A percentile compares a stretch with the other conserved stretches of the same genome.
phyloP scores from a whole-genome alignment of 495 filamentous ascomycete species.

The Lindgomyces ingoldianus region DNA sequence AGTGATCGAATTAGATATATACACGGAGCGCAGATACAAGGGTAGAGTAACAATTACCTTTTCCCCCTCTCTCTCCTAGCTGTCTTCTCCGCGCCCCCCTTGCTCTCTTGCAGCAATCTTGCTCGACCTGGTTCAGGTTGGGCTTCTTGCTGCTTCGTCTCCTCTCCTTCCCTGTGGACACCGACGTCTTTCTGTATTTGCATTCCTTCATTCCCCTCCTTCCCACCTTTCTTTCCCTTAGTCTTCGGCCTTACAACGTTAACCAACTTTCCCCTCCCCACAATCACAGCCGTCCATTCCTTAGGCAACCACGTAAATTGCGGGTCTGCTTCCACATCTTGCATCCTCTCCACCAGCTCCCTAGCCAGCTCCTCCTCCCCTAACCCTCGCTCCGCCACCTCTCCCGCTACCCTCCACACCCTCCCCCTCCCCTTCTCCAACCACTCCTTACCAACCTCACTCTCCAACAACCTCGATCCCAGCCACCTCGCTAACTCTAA shows the following conservation, averaged over 20 bases:
- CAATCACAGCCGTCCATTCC: slow-evolving; percentile 54
- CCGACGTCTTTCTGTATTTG: background rate
- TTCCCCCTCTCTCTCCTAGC: too few species aligned
- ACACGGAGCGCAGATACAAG: background rate
- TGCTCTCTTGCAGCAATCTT: too few species aligned
- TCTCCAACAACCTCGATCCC: too few species aligned
- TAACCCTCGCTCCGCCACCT: background rate
- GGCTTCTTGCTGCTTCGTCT: too few species aligned
- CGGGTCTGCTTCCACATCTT: background rate
- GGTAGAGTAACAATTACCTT: background rate
- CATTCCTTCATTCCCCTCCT: background rate
- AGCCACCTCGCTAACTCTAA: too few species aligned
- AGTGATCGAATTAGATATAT: too few species aligned
- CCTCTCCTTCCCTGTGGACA: too few species aligned
- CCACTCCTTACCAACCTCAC: slow-evolving; percentile 52
- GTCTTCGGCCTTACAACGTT: slow-evolving; percentile 56
- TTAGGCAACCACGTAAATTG: slow-evolving; percentile 6
- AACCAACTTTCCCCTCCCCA: slow-evolving; percentile 55
- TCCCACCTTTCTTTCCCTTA: slow-evolving; percentile 1
- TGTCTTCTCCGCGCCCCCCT: too few species aligned
- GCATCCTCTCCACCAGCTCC: slow-evolving; percentile 24
- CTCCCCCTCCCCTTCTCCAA: slow-evolving; percentile 43
- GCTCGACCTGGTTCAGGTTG: too few species aligned
- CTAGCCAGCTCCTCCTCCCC: slow-evolving; percentile 46
- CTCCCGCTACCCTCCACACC: slow-evolving; percentile 27